These are phyloP conservation scores for Puccinia hordei DNA, from an alignment of 1,284 basidiomycete genomes.

Conservation along the genomic window DNA sequence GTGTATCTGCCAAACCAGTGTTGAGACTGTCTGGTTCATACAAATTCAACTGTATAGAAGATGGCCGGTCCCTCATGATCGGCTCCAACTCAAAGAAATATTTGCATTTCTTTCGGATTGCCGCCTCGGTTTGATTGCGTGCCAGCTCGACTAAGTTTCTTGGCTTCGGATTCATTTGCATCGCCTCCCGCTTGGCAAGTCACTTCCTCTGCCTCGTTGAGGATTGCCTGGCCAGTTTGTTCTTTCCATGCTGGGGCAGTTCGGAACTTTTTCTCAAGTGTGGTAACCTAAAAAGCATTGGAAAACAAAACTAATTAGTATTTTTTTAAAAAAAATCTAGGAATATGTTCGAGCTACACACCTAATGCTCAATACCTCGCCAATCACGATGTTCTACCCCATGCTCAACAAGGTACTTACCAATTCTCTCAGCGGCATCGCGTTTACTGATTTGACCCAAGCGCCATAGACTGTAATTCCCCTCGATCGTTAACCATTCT, in stretches of 20 bases:
- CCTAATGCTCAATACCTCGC: too few species aligned
- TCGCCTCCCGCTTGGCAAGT: not conserved
- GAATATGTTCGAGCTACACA: too few species aligned
- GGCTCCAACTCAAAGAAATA: not conserved
- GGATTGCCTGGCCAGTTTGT: not conserved
- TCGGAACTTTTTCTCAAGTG: not conserved
- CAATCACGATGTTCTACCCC: too few species aligned
- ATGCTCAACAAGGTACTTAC: too few species aligned
- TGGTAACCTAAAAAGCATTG: not conserved
- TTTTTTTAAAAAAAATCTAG: too few species aligned
- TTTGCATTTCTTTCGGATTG: not conserved
- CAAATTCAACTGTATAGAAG: not conserved
- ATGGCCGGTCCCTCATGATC: not conserved
- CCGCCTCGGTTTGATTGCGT: not conserved
- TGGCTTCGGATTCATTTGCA: too few species aligned
- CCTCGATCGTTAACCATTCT: too few species aligned
- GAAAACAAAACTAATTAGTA: too few species aligned
- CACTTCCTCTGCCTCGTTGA: not conserved
- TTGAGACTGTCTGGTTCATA: not conserved
- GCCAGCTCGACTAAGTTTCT: not conserved
- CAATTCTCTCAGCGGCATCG: not conserved
- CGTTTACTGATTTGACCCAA: too few species aligned
- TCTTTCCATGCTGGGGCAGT: not conserved
- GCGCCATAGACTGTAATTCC: too few species aligned
- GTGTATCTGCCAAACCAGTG: not conserved